These are phyloP conservation scores for Grigorovia jiainica DNA, from an alignment of 805 yeast species.

Conservation along the genomic window DNA sequence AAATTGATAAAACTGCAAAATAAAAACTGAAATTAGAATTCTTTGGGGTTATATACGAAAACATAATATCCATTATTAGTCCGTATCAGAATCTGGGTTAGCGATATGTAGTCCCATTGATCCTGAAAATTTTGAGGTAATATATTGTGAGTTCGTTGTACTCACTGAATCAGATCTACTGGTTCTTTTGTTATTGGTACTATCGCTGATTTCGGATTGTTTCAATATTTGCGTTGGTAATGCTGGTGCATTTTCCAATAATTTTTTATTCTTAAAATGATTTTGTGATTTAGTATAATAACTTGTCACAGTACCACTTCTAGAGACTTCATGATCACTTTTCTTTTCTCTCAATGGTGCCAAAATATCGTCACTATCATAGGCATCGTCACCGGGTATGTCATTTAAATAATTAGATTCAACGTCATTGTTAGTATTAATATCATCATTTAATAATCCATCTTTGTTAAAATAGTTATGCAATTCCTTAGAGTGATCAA, in stretches of 20 bases:
- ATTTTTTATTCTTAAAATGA: conserved; percentile 13
- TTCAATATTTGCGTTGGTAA: conserved; percentile 15
- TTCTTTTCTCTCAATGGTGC: conserved; percentile 24
- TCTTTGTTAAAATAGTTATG: conserved; percentile 22
- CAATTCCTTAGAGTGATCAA: conserved; percentile 28
- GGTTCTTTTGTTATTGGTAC: not conserved
- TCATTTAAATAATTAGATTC: conserved; percentile 19
- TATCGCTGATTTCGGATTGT: not conserved
- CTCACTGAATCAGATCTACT: conserved; percentile 5
- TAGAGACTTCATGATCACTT: conserved; percentile 6
- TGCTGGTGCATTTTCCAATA: not conserved
- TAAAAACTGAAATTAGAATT: too few relatives aligned
- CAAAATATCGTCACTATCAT: conserved; percentile 27
- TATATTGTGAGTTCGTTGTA: conserved; percentile 5
- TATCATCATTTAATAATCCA: not conserved
- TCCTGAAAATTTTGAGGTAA: conserved; percentile 7
- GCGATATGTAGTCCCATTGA: conserved; percentile 19
- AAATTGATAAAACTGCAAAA: too few relatives aligned
- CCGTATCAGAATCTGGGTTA: conserved; percentile 24
- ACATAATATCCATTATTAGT: too few relatives aligned
- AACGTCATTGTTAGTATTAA: conserved; percentile 4
- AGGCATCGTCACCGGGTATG: conserved; percentile 31
- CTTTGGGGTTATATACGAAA: too few relatives aligned
- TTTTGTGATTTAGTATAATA: conserved; percentile 26
- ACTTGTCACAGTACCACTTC: conserved; percentile 26